Conservation (phyloP, 208 protist species). For the Leishmania aethiopica region DNA sequence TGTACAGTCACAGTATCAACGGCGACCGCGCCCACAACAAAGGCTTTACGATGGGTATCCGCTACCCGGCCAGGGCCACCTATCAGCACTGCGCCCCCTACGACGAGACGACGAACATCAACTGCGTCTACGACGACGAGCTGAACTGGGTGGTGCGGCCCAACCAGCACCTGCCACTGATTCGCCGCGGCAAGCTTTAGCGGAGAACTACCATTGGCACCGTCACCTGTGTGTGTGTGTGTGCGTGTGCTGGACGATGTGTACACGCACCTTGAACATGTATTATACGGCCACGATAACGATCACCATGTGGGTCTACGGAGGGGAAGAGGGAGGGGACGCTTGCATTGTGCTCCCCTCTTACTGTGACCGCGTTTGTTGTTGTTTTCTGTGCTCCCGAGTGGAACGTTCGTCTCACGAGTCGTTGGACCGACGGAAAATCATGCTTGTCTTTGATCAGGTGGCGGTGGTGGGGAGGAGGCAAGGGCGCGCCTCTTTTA, state of each 20-base stretch:
- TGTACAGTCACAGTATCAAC: constrained; percentile 57
- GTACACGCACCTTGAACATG: background rate
- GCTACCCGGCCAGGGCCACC: constrained; percentile 77
- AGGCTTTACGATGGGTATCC: constrained; percentile 72
- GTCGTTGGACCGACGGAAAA: background rate
- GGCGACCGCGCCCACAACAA: constrained; percentile 45
- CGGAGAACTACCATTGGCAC: background rate
- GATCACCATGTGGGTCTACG: background rate
- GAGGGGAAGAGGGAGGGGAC: background rate
- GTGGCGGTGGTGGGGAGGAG: background rate
- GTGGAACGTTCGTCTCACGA: background rate
- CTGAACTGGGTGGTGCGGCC: constrained; percentile 52
- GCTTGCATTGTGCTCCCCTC: background rate
- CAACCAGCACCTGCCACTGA: constrained; percentile 26
- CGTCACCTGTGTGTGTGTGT: background rate
- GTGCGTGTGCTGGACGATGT: background rate
- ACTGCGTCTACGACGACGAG: constrained; percentile 81
- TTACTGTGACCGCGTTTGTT: background rate
- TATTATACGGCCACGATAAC: background rate
- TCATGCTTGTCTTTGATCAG: background rate
- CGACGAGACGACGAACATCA: constrained; percentile 78
- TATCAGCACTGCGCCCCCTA: constrained; percentile 69
- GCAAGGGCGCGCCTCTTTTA: background rate
- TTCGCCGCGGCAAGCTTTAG: constrained; percentile 9
- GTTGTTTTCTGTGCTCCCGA: background rate